Conservation (phyloP, 129 eudicot species). For the Sambucus nigra region DNA sequence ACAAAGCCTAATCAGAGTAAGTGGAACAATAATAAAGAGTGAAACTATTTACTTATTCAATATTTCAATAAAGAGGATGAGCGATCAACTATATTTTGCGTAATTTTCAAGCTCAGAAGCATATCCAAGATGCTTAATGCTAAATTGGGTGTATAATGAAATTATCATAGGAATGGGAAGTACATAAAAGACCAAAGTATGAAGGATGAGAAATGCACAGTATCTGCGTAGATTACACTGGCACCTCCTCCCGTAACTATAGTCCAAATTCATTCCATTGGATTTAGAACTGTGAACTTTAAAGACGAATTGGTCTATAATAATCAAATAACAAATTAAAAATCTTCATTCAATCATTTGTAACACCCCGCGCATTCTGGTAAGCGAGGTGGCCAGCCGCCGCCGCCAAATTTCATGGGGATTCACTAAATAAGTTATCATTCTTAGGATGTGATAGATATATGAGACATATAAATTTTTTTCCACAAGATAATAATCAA, state of each 20-base stretch:
- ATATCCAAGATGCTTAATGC: conserved; percentile 54
- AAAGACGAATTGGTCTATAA: conserved; percentile 98
- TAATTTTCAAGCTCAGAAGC: conserved; percentile 98
- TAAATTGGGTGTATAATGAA: too few relatives aligned
- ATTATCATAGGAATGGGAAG: not conserved
- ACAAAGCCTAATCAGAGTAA: too few relatives aligned
- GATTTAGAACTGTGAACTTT: conserved; percentile 95
- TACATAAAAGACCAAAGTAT: not conserved
- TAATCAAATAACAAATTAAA: not conserved
- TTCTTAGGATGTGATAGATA: too few relatives aligned
- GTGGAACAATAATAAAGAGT: too few relatives aligned
- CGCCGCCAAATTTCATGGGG: too few relatives aligned
- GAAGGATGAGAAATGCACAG: conserved; percentile 34
- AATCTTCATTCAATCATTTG: not conserved
- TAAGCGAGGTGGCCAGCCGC: too few relatives aligned
- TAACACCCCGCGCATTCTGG: too few relatives aligned
- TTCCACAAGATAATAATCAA: too few relatives aligned
- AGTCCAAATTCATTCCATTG: conserved; percentile 98
- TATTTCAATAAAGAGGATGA: too few relatives aligned
- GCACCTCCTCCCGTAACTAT: conserved; percentile 99
- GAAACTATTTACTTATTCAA: too few relatives aligned
- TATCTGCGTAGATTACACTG: conserved; percentile 98
- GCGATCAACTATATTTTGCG: conserved; percentile 97
- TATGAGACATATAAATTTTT: too few relatives aligned
- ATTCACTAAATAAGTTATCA: too few relatives aligned